A percentile compares a stretch with the other conserved stretches of the same genome.
Conservation (phyloP, 108 stramenopile species). For the Mediolabrus comicus region DNA sequence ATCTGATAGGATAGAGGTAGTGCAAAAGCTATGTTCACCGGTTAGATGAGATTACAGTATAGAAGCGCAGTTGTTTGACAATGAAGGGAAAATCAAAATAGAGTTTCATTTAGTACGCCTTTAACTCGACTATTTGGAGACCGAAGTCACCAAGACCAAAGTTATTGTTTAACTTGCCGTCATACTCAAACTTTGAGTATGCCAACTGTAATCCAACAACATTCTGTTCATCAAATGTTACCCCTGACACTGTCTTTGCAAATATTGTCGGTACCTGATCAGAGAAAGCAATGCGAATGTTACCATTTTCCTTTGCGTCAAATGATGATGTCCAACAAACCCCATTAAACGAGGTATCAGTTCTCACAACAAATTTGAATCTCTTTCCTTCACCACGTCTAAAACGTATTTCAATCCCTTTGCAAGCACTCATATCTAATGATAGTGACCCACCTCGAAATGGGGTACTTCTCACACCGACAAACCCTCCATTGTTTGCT, state of each 20-base stretch:
- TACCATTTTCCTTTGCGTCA: constrained; percentile 24
- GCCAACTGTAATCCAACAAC: constrained; percentile 70
- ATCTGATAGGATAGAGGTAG: neutral
- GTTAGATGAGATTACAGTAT: neutral
- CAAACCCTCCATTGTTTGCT: constrained; percentile 84
- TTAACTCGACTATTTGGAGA: constrained; percentile 56
- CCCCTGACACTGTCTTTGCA: constrained; percentile 53
- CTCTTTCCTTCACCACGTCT: constrained; percentile 31
- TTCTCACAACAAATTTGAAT: constrained; percentile 74
- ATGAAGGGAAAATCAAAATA: too few species aligned
- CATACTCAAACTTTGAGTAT: constrained; percentile 83
- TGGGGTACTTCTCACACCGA: constrained; percentile 78
- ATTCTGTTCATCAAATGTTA: constrained; percentile 44
- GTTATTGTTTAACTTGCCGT: constrained; percentile 61
- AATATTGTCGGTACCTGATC: constrained; percentile 69
- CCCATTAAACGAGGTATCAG: constrained; percentile 81
- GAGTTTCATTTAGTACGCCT: constrained; percentile 35
- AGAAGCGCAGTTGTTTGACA: too few species aligned
- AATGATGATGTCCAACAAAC: constrained; percentile 74
- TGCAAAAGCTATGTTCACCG: constrained; percentile 18
- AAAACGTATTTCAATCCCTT: constrained; percentile 59
- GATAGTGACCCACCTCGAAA: constrained; percentile 31
- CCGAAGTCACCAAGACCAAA: constrained; percentile 62
- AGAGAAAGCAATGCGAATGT: constrained; percentile 56
- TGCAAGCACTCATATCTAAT: constrained; percentile 63